phyloP scores from a whole-genome alignment of 1,284 basidiomycete species.

The Cerrena zonata region DNA sequence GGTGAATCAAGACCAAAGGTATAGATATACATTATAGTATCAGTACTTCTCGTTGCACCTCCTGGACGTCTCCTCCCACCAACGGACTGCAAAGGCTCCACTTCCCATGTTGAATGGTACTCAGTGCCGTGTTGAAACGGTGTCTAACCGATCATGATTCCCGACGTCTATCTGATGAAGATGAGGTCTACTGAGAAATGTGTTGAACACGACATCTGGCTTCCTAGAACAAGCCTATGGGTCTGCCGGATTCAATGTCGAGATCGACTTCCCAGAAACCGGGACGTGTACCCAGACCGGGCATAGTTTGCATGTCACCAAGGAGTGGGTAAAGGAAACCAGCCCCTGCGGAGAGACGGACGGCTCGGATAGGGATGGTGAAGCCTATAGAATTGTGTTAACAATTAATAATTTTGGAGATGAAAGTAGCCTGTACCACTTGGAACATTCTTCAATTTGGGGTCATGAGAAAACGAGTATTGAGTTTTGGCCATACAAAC shows the following conservation, averaged over 20 bases:
- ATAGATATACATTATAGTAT: background rate
- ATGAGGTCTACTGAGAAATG: slow-evolving; percentile 14
- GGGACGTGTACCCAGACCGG: slow-evolving; percentile 89
- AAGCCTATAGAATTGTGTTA: slow-evolving; percentile 76
- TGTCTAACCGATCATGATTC: slow-evolving; percentile 18
- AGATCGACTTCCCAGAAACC: slow-evolving; percentile 87
- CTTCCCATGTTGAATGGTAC: slow-evolving; percentile 39
- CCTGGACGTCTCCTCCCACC: background rate
- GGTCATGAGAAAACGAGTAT: slow-evolving; percentile 91
- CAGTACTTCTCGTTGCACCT: background rate
- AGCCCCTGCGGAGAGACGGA: slow-evolving; percentile 87
- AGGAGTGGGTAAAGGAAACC: slow-evolving; percentile 94
- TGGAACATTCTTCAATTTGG: slow-evolving; percentile 86
- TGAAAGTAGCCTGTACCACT: slow-evolving; percentile 37
- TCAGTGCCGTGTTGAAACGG: slow-evolving; percentile 29
- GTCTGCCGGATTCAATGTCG: slow-evolving; percentile 66
- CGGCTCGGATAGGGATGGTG: slow-evolving; percentile 86
- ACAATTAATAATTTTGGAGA: background rate
- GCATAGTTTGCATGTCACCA: slow-evolving; percentile 97
- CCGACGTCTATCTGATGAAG: slow-evolving; percentile 31
- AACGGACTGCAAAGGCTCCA: slow-evolving; percentile 6
- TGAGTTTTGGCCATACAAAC: slow-evolving; percentile 99
- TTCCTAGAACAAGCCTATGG: slow-evolving; percentile 69
- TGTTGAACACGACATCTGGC: background rate
- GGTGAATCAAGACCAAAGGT: background rate